Evolutionary conservation across 768 basidiomycete species (phyloP).

Genomic region (Crepidotus variabilis): DNA sequence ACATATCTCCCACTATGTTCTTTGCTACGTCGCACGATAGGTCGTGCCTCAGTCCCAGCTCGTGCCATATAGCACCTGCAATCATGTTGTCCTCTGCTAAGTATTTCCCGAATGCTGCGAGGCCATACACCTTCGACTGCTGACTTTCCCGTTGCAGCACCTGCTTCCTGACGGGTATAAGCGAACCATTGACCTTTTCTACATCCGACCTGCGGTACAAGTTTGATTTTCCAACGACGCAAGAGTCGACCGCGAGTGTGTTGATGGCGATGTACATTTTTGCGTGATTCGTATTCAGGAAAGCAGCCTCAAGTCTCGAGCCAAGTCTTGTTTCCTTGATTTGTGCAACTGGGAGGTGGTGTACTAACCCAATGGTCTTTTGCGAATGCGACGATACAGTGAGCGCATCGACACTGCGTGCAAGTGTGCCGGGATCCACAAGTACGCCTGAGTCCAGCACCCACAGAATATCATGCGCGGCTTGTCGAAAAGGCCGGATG

Average conservation of each 20-base stretch:
- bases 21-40: constrained; percentile 88
- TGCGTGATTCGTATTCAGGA: constrained; percentile 95
- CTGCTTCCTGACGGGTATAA: constrained; percentile 39
- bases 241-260: constrained; percentile 83
- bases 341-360: constrained; percentile 91
- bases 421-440: constrained; percentile 72
- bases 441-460: constrained; percentile 88
- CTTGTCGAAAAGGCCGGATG: constrained; percentile 78
- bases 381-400: constrained; percentile 35
- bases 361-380: constrained; percentile 71
- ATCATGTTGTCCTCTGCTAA: constrained; percentile 99
- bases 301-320: constrained; percentile 86
- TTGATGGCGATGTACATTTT: constrained; percentile 98
- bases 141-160: constrained; percentile 17
- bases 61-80: constrained; percentile 88
- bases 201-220: constrained; percentile 89
- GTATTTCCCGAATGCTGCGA: constrained; percentile 81
- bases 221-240: constrained; percentile 96
- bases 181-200: constrained; percentile 65
- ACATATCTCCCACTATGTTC: constrained; percentile 88
- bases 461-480: constrained; percentile 30
- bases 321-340: constrained; percentile 70
- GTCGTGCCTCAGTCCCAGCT: constrained; percentile 83
- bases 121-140: constrained; percentile 37
- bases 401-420: constrained; percentile 80